These are phyloP conservation scores for Lipomyces orientalis DNA, from an alignment of 805 yeast species.

Conservation along the genomic window DNA sequence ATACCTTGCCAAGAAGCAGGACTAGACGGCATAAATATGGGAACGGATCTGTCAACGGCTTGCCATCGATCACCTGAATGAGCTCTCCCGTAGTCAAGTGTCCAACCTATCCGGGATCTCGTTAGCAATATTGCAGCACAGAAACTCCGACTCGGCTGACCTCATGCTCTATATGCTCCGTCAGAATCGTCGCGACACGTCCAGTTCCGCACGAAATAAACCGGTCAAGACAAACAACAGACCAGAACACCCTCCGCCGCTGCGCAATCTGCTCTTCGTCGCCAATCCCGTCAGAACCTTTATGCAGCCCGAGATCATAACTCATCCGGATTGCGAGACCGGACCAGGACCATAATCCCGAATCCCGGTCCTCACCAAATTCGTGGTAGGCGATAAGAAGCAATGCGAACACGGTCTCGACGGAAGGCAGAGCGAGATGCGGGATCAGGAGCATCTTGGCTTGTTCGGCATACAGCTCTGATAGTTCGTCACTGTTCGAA, in stretches of 20 bases:
- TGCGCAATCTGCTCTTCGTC: constrained; percentile 29
- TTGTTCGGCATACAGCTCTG: constrained; percentile 39
- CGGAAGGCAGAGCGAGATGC: constrained; percentile 40
- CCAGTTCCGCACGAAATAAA: constrained; percentile 43
- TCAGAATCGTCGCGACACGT: constrained; percentile 38
- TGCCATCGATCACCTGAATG: constrained; percentile 19
- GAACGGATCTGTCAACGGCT: constrained; percentile 39
- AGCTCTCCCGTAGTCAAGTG: constrained; percentile 20
- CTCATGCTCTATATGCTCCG: constrained; percentile 38
- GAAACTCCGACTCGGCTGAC: constrained; percentile 6
- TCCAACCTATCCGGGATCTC: constrained; percentile 2
- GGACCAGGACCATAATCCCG: constrained; percentile 44
- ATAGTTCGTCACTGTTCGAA: constrained; percentile 18
- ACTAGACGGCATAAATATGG: constrained; percentile 40
- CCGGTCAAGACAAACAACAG: constrained; percentile 41
- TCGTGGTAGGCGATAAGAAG: constrained; percentile 42
- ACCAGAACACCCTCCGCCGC: constrained; percentile 41
- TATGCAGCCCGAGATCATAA: constrained; percentile 42
- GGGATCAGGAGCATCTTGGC: constrained; percentile 41
- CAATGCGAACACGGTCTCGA: constrained; percentile 41
- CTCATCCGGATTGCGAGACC: constrained; percentile 45
- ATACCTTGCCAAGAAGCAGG: constrained; percentile 40
- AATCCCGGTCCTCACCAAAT: constrained; percentile 42
- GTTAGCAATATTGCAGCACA: background rate
- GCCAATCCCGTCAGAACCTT: constrained; percentile 13